Evolutionary conservation across 2,329 filamentous ascomycete genomes (phyloP), one percentile per base, ranked within the genome.

Genomic region (Davidsoniella eucalypti): DNA sequence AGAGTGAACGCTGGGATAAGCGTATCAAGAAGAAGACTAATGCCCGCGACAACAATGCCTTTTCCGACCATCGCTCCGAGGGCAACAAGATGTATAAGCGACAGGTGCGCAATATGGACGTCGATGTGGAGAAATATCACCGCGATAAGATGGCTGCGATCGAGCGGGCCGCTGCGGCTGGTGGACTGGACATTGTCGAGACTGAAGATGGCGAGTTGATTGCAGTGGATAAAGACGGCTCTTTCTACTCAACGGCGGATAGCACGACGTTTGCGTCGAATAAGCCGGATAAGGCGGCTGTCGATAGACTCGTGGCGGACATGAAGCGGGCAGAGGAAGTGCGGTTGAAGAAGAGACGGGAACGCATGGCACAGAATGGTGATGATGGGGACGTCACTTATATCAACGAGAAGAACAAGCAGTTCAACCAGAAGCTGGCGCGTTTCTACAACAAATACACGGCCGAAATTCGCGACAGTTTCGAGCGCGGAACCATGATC

Each of bases 401-500:
- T 67, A 98, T 98, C 76, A 98, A 98, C 68, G 87, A 95, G 68
- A 95, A 98, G 82, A 98, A 98, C 73, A 96, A 96, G 73, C 87
- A 95, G 73, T 98, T 98, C 71, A 98, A 98, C 78, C 81, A 94
- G 70, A 96, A 98, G 70, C 71, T 98, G 65, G 73, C 83, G 49
- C 75, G 92, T 57, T 98, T 96, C 69, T 98, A 98, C 68, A 92
- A 98, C 69, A 94, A 94, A 71, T 98, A 98, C 66, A 98, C 92
- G 43, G 80, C 84, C 29, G 92, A 98, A 64, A 96, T 98, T 59
- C 74, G 92, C 61, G 92, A 98, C 62, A 95, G 84, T 65, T 98
- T 98, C 64, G 92, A 98, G 74, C 78, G 92, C 56, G 92, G 92
- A 16, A 96, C 92, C 3, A 93, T 93, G 76, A 92, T 96, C 64